Evolutionary conservation across 2,329 filamentous ascomycete genomes (phyloP).

Genomic region (Colletotrichum eremochloae): DNA sequence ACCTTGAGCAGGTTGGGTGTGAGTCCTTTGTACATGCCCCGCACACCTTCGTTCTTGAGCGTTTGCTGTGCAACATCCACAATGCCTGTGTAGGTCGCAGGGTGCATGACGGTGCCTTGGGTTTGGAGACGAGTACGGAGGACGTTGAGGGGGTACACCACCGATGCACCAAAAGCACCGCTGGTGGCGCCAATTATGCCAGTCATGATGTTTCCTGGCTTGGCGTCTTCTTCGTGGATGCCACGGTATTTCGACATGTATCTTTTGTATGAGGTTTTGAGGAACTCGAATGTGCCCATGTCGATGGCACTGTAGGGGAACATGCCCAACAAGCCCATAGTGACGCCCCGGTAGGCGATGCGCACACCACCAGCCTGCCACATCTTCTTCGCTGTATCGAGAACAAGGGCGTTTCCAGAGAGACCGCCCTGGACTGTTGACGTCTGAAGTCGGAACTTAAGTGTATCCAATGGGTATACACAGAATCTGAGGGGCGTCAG

Average conservation of each 20-base stretch:
- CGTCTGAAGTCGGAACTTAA: constrained; percentile 91
- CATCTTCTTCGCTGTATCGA: constrained; percentile 89
- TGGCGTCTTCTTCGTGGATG: constrained; percentile 86
- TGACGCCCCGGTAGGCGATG: constrained; percentile 90
- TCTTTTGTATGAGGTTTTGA: constrained; percentile 80
- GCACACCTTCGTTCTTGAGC: constrained; percentile 82
- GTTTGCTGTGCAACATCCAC: constrained; percentile 90
- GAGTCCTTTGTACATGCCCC: constrained; percentile 93
- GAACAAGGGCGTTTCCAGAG: constrained; percentile 85
- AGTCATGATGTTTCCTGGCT: constrained; percentile 84
- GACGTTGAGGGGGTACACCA: constrained; percentile 95
- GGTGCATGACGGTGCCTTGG: constrained; percentile 93
- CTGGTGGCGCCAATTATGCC: constrained; percentile 92
- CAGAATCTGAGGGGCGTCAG: constrained; percentile 71
- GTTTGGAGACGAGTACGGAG: constrained; percentile 92
- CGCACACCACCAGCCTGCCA: constrained; percentile 79
- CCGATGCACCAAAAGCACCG: constrained; percentile 90
- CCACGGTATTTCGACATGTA: constrained; percentile 78
- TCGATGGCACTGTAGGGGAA: constrained; percentile 98
- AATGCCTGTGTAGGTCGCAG: constrained; percentile 90
- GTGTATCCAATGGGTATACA: constrained; percentile 92
- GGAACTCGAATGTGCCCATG: constrained; percentile 92
- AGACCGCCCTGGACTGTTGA: constrained; percentile 90
- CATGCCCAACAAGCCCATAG: constrained; percentile 95
- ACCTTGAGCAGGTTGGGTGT: constrained; percentile 97